phyloP scores from a whole-genome alignment of 2,329 filamentous ascomycete species.

The Pseudocercospora eumusae region DNA sequence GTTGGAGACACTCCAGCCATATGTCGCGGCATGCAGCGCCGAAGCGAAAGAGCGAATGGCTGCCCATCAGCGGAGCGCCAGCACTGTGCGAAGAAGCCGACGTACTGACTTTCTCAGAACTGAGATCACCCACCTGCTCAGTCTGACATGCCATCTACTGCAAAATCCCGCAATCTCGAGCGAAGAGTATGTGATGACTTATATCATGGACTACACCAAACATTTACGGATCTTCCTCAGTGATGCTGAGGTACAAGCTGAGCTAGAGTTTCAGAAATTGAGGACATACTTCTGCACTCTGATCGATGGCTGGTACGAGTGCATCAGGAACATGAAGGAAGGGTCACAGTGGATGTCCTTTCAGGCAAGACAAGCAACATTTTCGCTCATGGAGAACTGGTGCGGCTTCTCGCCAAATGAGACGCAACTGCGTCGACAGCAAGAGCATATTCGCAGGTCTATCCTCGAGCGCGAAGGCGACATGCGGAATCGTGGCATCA shows the following conservation, averaged over 20 bases:
- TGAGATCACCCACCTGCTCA: slow-evolving; percentile 95
- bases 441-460: slow-evolving; percentile 84
- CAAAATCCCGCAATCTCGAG: slow-evolving; percentile 73
- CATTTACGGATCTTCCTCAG: slow-evolving; percentile 93
- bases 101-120: slow-evolving; percentile 86
- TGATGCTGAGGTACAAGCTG: slow-evolving; percentile 89
- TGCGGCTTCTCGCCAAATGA: slow-evolving; percentile 96
- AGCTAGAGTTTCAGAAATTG: slow-evolving; percentile 90
- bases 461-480: slow-evolving; percentile 76
- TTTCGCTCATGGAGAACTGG: slow-evolving; percentile 98
- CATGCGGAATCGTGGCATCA: slow-evolving; percentile 70
- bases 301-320: slow-evolving; percentile 89
- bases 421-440: slow-evolving; percentile 73
- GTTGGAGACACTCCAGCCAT: slow-evolving; percentile 84
- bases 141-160: slow-evolving; percentile 86
- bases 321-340: slow-evolving; percentile 81
- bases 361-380: slow-evolving; percentile 90
- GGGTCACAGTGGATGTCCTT: slow-evolving; percentile 96
- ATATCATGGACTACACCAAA: slow-evolving; percentile 84
- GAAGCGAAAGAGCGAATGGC: slow-evolving; percentile 79
- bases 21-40: slow-evolving; percentile 81
- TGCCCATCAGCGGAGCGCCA: slow-evolving; percentile 77
- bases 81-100: slow-evolving; percentile 76
- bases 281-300: slow-evolving; percentile 92
- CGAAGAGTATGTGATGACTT: slow-evolving; percentile 80